Percentiles rank a stretch among this genome's conserved stretches.
Evolutionary conservation across 2,329 filamentous ascomycete genomes (phyloP).

Genomic region (Alternaria atra): DNA sequence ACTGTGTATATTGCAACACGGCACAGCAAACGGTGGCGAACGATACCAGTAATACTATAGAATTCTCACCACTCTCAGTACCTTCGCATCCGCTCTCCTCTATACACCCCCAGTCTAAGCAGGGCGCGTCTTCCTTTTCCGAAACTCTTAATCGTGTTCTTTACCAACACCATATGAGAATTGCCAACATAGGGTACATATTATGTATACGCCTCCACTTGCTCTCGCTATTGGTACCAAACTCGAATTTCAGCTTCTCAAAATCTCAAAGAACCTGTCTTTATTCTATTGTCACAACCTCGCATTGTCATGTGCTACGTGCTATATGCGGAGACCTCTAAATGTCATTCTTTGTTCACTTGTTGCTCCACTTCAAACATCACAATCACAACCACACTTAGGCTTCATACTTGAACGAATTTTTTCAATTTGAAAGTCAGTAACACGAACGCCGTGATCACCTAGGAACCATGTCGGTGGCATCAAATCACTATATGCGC

Average conservation of each 20-base stretch:
- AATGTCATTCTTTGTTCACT: slow-evolving; percentile 1
- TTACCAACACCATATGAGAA: not conserved
- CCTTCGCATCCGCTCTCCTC: not conserved
- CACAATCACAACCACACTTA: not conserved
- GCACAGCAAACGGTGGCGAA: not conserved
- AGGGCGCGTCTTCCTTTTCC: not conserved
- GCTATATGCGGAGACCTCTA: not conserved
- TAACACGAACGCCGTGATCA: not conserved
- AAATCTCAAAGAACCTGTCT: not conserved
- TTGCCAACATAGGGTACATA: not conserved
- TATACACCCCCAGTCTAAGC: not conserved
- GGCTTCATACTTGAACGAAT: not conserved
- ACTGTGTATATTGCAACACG: not conserved
- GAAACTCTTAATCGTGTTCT: not conserved
- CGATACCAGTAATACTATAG: not conserved
- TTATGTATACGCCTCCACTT: not conserved
- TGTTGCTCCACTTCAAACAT: not conserved
- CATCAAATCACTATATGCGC: not conserved
- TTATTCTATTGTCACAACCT: not conserved
- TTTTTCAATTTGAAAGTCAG: not conserved
- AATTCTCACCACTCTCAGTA: not conserved
- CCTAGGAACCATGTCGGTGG: not conserved
- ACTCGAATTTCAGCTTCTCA: not conserved
- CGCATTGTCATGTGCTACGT: not conserved
- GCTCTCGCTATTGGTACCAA: not conserved